These are phyloP conservation scores for Vitis rupestris DNA, from an alignment of 164 flowering plant genomes.

Conservation along the genomic window DNA sequence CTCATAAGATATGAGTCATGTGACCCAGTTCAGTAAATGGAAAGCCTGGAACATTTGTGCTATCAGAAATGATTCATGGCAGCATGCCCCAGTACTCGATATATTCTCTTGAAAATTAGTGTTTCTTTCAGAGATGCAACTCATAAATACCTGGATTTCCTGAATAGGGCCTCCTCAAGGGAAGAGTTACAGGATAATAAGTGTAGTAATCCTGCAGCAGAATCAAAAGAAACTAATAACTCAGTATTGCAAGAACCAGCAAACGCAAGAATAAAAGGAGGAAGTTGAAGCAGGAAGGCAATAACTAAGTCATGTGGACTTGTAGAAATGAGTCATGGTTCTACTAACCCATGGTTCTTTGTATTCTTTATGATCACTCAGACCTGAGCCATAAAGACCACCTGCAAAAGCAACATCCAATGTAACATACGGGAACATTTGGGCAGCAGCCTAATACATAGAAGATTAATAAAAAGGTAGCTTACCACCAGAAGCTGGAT, in stretches of 20 bases:
- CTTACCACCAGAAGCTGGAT: conserved; percentile 23
- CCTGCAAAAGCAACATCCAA: conserved; percentile 16
- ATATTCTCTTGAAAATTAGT: neutral
- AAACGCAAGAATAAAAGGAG: neutral
- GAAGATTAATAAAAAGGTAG: neutral
- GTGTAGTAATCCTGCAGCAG: conserved; percentile 53
- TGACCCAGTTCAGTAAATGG: neutral
- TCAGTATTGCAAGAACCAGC: neutral
- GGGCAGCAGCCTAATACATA: neutral
- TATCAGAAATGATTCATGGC: neutral
- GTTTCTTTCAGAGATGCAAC: neutral
- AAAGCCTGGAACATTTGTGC: neutral
- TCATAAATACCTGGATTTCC: conserved; percentile 64
- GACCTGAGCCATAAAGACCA: conserved; percentile 15
- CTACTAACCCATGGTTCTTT: conserved; percentile 61
- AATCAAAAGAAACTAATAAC: conserved; percentile 6
- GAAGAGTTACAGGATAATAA: conserved; percentile 62
- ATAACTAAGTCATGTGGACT: neutral
- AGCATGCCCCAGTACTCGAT: neutral
- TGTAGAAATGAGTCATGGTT: neutral
- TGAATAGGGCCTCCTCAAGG: conserved; percentile 59
- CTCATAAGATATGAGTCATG: conserved; percentile 1
- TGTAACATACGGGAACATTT: conserved; percentile 1
- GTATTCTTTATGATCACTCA: conserved; percentile 39
- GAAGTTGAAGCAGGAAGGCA: neutral